Conservation (phyloP, 2,329 filamentous ascomycete genomes). For the Apiospora malaysiana region DNA sequence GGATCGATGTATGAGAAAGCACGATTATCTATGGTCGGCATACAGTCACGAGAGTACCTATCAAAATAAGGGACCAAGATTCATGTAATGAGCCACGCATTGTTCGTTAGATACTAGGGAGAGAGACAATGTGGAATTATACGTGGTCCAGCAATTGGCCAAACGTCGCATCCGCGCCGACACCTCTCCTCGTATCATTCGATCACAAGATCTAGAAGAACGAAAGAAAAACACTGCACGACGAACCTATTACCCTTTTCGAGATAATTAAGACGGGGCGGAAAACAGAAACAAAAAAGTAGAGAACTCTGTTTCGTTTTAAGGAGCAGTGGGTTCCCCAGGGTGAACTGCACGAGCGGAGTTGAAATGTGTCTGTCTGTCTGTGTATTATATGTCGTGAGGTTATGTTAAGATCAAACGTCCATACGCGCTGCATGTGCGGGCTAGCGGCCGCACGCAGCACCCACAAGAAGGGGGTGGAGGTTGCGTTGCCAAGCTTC, state of each 20-base stretch:
- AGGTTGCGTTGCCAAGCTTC: not conserved
- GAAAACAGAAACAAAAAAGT: not conserved
- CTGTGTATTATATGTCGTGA: not conserved
- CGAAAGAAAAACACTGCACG: not conserved
- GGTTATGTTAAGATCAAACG: not conserved
- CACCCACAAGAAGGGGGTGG: not conserved
- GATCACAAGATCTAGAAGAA: too few species aligned
- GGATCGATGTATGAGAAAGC: not conserved
- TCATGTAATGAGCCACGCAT: not conserved
- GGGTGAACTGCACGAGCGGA: not conserved
- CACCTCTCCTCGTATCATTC: not conserved
- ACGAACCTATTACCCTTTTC: slow-evolving; percentile 1
- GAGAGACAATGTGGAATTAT: too few species aligned
- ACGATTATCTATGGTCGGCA: not conserved
- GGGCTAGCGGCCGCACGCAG: slow-evolving; percentile 11
- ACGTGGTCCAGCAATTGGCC: not conserved
- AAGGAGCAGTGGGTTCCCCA: not conserved
- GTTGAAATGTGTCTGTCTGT: not conserved
- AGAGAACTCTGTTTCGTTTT: not conserved
- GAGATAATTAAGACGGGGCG: not conserved
- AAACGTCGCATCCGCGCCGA: not conserved
- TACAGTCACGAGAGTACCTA: not conserved
- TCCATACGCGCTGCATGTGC: not conserved
- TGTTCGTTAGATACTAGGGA: too few species aligned
- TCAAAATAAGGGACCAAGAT: not conserved